Conservation (phyloP, 768 basidiomycete genomes). For the Naematelia aurantialba region DNA sequence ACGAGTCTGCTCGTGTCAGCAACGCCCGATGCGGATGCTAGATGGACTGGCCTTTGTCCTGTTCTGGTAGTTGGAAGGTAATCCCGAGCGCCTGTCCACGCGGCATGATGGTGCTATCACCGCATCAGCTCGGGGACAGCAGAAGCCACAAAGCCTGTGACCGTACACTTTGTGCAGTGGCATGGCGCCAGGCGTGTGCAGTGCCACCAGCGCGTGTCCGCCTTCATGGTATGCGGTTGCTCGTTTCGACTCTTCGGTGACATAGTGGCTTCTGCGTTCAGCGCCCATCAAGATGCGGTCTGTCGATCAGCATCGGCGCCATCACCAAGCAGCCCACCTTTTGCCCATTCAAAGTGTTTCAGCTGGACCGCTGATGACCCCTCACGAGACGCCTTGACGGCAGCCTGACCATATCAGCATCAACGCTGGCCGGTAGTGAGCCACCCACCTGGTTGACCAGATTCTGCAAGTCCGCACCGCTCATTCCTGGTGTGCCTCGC, state of each 20-base stretch:
- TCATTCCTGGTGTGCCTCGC: conserved; percentile 91
- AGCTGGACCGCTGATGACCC: conserved; percentile 66
- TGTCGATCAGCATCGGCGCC: conserved; percentile 48
- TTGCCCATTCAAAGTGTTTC: conserved; percentile 96
- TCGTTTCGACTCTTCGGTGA: conserved; percentile 78
- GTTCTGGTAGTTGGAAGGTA: conserved; percentile 52
- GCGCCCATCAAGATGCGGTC: conserved; percentile 97
- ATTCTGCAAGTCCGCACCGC: conserved; percentile 94
- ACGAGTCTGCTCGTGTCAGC: conserved; percentile 37
- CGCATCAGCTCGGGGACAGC: conserved; percentile 15
- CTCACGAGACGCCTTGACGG: conserved; percentile 89
- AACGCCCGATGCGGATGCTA: background rate
- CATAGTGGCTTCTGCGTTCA: conserved; percentile 83
- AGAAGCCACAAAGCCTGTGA: background rate
- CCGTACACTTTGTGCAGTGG: conserved; percentile 83
- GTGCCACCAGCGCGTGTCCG: conserved; percentile 87
- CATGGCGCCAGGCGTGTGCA: conserved; percentile 92
- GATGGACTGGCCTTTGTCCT: conserved; percentile 45
- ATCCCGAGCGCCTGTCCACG: conserved; percentile 85
- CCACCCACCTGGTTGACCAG: conserved; percentile 76
- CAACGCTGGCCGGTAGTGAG: background rate
- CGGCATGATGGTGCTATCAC: conserved; percentile 74
- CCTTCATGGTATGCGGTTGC: conserved; percentile 94
- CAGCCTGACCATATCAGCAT: conserved; percentile 63
- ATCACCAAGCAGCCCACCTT: conserved; percentile 55